phyloP scores from a whole-genome alignment of 2,329 filamentous ascomycete species.

The Plectosphaerella plurivora region DNA sequence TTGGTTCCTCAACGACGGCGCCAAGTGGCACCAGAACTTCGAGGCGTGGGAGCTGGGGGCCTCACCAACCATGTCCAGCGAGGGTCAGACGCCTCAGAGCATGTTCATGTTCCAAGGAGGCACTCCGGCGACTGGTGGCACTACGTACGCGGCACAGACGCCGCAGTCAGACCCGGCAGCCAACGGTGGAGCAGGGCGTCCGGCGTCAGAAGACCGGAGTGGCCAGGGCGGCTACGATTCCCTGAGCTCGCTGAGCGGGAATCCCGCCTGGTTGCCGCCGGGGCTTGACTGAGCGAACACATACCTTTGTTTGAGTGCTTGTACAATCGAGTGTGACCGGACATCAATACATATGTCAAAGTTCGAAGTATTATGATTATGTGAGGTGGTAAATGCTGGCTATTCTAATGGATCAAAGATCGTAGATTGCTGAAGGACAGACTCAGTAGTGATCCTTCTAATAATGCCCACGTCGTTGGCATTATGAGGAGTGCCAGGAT shows the following conservation, averaged over 20 bases:
- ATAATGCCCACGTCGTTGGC: background rate
- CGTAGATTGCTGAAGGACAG: too few species aligned
- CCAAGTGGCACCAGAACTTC: conserved; percentile 55
- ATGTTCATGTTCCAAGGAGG: conserved; percentile 11
- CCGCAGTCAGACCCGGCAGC: background rate
- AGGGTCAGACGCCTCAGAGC: conserved; percentile 6
- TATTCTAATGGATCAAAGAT: too few species aligned
- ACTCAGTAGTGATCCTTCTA: too few species aligned
- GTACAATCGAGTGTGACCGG: too few species aligned
- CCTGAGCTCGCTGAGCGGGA: conserved; percentile 1
- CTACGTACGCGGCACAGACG: too few species aligned
- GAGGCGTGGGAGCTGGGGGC: conserved; percentile 42
- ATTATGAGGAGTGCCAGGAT: background rate
- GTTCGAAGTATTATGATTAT: too few species aligned
- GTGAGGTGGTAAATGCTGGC: too few species aligned
- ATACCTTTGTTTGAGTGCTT: too few species aligned
- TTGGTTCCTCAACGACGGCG: conserved; percentile 54
- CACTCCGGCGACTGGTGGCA: background rate
- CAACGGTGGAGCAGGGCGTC: background rate
- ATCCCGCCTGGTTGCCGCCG: conserved; percentile 1
- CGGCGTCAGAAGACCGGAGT: background rate
- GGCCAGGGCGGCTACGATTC: background rate
- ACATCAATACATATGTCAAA: too few species aligned
- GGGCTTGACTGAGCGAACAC: conserved; percentile 1
- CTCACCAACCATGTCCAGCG: background rate